These are phyloP conservation scores for Boletus eberwhitei DNA, from an alignment of 768 basidiomycete genomes.

Conservation along the genomic window DNA sequence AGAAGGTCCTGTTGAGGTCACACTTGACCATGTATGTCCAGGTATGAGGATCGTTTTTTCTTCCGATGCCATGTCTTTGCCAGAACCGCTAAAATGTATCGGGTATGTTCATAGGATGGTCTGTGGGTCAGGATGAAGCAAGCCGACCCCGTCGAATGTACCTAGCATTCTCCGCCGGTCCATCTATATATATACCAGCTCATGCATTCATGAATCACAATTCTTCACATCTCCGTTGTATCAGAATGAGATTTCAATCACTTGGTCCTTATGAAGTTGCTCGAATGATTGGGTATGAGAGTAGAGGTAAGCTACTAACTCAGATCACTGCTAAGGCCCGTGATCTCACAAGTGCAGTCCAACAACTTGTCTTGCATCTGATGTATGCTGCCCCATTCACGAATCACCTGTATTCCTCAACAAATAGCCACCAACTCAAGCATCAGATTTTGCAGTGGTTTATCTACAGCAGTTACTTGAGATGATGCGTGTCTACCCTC, in stretches of 20 bases:
- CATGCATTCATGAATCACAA: neutral
- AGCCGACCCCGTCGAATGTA: conserved; percentile 1
- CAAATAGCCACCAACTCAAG: too few relatives aligned
- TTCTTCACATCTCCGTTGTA: neutral
- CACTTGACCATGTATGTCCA: conserved; percentile 44
- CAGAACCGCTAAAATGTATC: neutral
- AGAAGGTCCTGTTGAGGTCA: conserved; percentile 38
- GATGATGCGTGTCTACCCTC: too few relatives aligned
- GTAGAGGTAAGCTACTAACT: conserved; percentile 13
- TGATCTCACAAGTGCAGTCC: neutral
- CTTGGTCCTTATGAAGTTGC: conserved; percentile 8
- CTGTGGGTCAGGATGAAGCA: conserved; percentile 28
- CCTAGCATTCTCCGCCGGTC: neutral
- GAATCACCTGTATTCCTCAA: neutral
- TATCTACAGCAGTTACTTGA: too few relatives aligned
- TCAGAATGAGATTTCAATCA: neutral
- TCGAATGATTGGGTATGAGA: conserved; percentile 30
- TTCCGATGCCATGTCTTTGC: neutral
- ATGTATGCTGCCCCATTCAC: conserved; percentile 21
- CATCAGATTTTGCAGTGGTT: too few relatives aligned
- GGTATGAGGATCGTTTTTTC: conserved; percentile 23
- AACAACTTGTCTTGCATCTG: neutral
- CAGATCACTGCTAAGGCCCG: conserved; percentile 20
- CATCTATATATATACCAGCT: neutral
- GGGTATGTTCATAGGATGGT: conserved; percentile 14